Conservation (phyloP, 2,329 filamentous ascomycete species). For the Aspergillus ibericus region DNA sequence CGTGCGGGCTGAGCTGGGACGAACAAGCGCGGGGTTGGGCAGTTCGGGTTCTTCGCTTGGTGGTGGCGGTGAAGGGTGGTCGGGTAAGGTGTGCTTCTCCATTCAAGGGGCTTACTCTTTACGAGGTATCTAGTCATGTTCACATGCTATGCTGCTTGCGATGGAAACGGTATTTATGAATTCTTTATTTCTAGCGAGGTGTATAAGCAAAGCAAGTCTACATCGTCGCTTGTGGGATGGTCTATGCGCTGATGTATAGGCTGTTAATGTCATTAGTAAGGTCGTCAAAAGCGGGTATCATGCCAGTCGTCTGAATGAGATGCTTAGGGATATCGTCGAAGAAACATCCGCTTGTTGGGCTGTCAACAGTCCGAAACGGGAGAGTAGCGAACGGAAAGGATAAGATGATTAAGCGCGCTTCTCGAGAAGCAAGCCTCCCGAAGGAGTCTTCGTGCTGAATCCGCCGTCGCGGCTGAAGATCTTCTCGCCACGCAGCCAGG, state of each 20-base stretch:
- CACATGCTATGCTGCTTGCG: too few relatives aligned
- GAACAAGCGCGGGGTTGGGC: too few relatives aligned
- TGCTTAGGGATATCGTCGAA: not conserved
- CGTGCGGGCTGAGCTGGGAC: too few relatives aligned
- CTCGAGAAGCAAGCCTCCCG: slow-evolving; percentile 43
- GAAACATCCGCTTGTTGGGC: not conserved
- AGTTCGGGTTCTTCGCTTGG: too few relatives aligned
- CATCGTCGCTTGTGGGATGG: not conserved
- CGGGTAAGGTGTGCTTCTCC: too few relatives aligned
- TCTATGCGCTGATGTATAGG: not conserved
- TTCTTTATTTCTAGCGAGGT: not conserved
- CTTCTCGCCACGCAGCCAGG: slow-evolving; percentile 75
- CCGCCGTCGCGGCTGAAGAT: slow-evolving; percentile 69
- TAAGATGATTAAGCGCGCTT: slow-evolving; percentile 32
- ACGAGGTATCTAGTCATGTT: too few relatives aligned
- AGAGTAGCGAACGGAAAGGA: not conserved
- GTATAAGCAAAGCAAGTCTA: not conserved
- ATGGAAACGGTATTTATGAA: not conserved
- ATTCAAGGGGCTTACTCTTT: too few relatives aligned
- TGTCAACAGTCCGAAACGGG: not conserved
- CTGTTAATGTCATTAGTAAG: slow-evolving; percentile 1
- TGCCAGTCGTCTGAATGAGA: not conserved
- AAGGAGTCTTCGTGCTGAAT: slow-evolving; percentile 38
- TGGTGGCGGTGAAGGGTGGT: too few relatives aligned
- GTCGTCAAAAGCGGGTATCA: slow-evolving; percentile 1